A percentile compares a stretch with the other conserved stretches of the same genome.
Conservation (phyloP, 441 rosid species). For the Populus hybrid region DNA sequence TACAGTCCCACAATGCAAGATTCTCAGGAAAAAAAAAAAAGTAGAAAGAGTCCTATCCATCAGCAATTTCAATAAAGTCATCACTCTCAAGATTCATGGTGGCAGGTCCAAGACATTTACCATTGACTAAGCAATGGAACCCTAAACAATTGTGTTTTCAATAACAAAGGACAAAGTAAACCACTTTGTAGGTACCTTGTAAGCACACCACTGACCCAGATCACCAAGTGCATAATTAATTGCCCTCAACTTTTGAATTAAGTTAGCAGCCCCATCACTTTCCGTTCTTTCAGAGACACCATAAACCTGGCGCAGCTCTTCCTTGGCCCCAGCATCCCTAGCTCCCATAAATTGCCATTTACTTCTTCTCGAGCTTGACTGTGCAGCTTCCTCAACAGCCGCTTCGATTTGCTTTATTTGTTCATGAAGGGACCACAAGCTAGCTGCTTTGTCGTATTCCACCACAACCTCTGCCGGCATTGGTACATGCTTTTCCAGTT, state of each 20-base stretch:
- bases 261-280: slow-evolving; percentile 97
- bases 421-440: slow-evolving; percentile 96
- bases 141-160: background rate
- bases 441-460: slow-evolving; percentile 95
- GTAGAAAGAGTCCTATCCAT: background rate
- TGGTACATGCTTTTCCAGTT: slow-evolving; percentile 94
- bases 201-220: slow-evolving; percentile 99
- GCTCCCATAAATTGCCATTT: slow-evolving; percentile 99
- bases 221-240: slow-evolving; percentile 93
- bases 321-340: slow-evolving; percentile 99
- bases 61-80: background rate
- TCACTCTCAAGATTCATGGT: background rate
- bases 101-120: background rate
- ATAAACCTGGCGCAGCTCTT: slow-evolving; percentile 91
- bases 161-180: slow-evolving; percentile 11
- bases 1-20: background rate
- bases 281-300: slow-evolving; percentile 99
- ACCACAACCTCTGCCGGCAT: slow-evolving; percentile 94
- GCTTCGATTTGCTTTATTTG: slow-evolving; percentile 86
- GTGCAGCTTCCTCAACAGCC: slow-evolving; percentile 94
- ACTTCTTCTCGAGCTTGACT: slow-evolving; percentile 82
- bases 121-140: background rate
- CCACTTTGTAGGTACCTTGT: slow-evolving; percentile 57
- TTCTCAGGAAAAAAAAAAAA: background rate
- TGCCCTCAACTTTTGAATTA: slow-evolving; percentile 95